phyloP scores from a whole-genome alignment of 139 green algal genomes.

The Chlamydomonas urium region DNA sequence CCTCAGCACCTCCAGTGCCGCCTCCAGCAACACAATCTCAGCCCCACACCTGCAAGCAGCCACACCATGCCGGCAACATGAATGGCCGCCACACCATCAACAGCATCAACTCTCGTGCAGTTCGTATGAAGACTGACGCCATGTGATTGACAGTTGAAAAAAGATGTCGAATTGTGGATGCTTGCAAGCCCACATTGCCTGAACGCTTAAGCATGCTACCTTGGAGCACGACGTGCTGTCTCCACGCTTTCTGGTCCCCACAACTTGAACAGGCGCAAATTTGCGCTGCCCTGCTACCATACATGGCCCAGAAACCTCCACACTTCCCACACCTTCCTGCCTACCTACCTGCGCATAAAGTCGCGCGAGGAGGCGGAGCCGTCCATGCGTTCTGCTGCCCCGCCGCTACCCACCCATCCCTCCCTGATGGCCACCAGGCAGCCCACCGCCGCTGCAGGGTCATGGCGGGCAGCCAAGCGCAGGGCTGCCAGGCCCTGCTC shows the following conservation, averaged over 20 bases:
- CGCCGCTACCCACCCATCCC: neutral
- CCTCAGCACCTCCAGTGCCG: constrained; percentile 45
- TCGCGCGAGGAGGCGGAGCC: neutral
- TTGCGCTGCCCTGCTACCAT: too few species aligned
- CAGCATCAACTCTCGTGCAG: constrained; percentile 35
- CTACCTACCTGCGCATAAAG: neutral
- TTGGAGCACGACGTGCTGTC: too few species aligned
- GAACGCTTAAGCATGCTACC: neutral
- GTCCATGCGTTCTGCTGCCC: neutral
- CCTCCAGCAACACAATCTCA: constrained; percentile 69
- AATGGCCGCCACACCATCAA: too few species aligned
- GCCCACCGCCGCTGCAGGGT: too few species aligned
- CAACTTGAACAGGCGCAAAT: too few species aligned
- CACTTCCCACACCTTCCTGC: neutral
- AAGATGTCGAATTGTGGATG: neutral
- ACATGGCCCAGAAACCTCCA: neutral
- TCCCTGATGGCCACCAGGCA: too few species aligned
- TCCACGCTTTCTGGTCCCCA: too few species aligned
- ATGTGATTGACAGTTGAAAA: neutral
- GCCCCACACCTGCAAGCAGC: too few species aligned
- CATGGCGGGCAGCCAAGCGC: constrained; percentile 25
- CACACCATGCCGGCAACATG: too few species aligned
- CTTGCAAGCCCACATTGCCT: neutral
- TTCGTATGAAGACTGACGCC: neutral
- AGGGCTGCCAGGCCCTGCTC: constrained; percentile 28